Evolutionary conservation across 176 grass and related monocot species (phyloP).

Genomic region (Aegilops longissima): DNA sequence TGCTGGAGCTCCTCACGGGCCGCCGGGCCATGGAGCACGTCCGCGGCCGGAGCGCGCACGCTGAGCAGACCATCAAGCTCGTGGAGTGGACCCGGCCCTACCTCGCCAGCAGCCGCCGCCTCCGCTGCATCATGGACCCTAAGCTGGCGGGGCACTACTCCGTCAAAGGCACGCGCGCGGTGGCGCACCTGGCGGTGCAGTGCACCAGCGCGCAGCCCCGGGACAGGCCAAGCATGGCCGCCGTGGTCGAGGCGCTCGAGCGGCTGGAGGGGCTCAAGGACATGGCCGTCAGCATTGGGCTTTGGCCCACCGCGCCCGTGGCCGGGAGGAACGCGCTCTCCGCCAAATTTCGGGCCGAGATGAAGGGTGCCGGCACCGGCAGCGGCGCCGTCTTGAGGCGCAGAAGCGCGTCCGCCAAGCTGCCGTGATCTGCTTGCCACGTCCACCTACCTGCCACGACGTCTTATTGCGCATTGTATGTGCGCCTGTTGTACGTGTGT

Average conservation of each 20-base stretch:
- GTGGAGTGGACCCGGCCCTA: conserved; percentile 76
- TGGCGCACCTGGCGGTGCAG: conserved; percentile 59
- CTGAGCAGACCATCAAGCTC: conserved; percentile 65
- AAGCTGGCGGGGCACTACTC: conserved; percentile 68
- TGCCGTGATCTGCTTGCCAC: conserved; percentile 2
- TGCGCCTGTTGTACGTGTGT: background rate
- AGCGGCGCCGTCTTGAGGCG: background rate
- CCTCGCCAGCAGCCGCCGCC: conserved; percentile 64
- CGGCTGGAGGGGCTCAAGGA: conserved; percentile 69
- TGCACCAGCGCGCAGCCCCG: conserved; percentile 76
- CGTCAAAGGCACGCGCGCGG: conserved; percentile 62
- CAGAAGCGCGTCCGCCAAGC: conserved; percentile 53
- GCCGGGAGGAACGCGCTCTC: conserved; percentile 72
- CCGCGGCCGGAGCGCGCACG: conserved; percentile 28
- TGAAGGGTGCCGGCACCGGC: conserved; percentile 22
- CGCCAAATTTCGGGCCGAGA: conserved; percentile 62
- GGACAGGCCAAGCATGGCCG: conserved; percentile 61
- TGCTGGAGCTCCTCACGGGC: conserved; percentile 92
- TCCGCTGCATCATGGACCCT: conserved; percentile 80
- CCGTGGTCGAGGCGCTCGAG: conserved; percentile 61
- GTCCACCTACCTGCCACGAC: background rate
- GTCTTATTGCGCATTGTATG: background rate
- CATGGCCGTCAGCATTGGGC: conserved; percentile 73
- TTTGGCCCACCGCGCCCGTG: conserved; percentile 49
- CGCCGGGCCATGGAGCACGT: conserved; percentile 70